These are phyloP conservation scores for Backusella luteola DNA, from an alignment of 192 early-diverging fungal species.

Conservation along the genomic window DNA sequence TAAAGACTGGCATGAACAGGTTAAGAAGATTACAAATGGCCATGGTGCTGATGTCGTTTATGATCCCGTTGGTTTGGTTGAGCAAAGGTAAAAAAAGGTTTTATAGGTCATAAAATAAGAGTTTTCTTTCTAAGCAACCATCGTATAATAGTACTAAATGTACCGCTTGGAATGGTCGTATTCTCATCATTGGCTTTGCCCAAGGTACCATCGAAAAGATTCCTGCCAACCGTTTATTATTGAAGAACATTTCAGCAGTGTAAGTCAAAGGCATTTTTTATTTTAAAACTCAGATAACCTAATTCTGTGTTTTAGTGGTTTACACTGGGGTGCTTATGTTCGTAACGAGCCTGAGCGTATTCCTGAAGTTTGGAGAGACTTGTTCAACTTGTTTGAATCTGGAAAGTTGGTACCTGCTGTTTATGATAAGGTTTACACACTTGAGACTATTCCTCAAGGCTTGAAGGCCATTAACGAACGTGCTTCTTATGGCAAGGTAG, in stretches of 20 bases:
- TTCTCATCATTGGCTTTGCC: conserved; percentile 83
- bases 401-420: conserved; percentile 58
- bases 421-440: conserved; percentile 58
- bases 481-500: conserved; percentile 79
- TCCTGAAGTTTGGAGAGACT: conserved; percentile 63
- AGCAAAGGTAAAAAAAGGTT: conserved; percentile 24
- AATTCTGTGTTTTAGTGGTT: conserved; percentile 38
- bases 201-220: conserved; percentile 76
- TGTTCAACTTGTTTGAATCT: conserved; percentile 58
- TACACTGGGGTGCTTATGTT: conserved; percentile 73
- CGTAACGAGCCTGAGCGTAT: conserved; percentile 56
- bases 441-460: conserved; percentile 63
- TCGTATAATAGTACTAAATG: conserved; percentile 32
- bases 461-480: conserved; percentile 66
- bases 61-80: conserved; percentile 76
- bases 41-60: conserved; percentile 80
- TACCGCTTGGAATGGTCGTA: conserved; percentile 78
- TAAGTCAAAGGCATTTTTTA: background rate
- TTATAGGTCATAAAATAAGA: background rate
- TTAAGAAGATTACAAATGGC: conserved; percentile 63
- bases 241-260: conserved; percentile 77
- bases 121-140: background rate
- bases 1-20: conserved; percentile 62
- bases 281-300: background rate
- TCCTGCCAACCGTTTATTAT: conserved; percentile 70